Percentiles rank a stretch among this genome's conserved stretches.
Evolutionary conservation across 2,329 filamentous ascomycete genomes (phyloP).

Genomic region (Monosporascus sp.): DNA sequence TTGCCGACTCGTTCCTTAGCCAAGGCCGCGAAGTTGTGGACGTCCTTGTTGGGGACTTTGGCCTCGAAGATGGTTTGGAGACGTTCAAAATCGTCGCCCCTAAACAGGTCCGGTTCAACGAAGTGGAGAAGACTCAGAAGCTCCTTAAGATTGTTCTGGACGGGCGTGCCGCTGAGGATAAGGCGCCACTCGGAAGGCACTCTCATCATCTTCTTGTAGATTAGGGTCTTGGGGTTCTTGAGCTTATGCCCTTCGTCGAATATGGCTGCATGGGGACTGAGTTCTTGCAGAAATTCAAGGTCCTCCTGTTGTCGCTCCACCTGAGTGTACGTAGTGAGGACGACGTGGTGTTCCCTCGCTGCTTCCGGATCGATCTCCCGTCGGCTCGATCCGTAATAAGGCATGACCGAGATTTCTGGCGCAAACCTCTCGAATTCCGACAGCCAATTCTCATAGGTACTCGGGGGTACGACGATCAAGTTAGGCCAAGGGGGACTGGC

Average conservation of each 20-base stretch:
- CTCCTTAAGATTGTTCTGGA: slow-evolving; percentile 93
- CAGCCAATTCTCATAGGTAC: slow-evolving; percentile 94
- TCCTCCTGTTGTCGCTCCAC: slow-evolving; percentile 45
- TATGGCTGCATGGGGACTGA: slow-evolving; percentile 54
- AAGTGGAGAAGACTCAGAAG: slow-evolving; percentile 89
- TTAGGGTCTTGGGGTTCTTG: slow-evolving; percentile 79
- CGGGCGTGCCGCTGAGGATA: slow-evolving; percentile 81
- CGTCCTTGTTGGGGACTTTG: slow-evolving; percentile 78
- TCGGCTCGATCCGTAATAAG: slow-evolving; percentile 57
- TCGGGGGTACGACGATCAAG: slow-evolving; percentile 85
- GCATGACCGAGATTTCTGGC: slow-evolving; percentile 69
- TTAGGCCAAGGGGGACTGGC: slow-evolving; percentile 58
- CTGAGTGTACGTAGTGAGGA: slow-evolving; percentile 58
- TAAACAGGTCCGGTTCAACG: slow-evolving; percentile 82
- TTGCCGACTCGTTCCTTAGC: slow-evolving; percentile 82
- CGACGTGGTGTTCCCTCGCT: slow-evolving; percentile 58
- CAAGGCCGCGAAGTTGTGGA: slow-evolving; percentile 74
- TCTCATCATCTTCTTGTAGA: slow-evolving; percentile 72
- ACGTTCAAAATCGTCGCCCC: slow-evolving; percentile 63
- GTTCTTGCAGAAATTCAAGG: slow-evolving; percentile 42
- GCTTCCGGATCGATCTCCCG: slow-evolving; percentile 58
- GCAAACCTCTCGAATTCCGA: slow-evolving; percentile 86
- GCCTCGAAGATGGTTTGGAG: slow-evolving; percentile 87
- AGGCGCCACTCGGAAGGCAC: slow-evolving; percentile 81
- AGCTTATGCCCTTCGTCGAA: slow-evolving; percentile 94